Evolutionary conservation across 805 yeast genomes (phyloP), one percentile per base, ranked within the genome.

Genomic region (Helenozyma baotianmanensis): DNA sequence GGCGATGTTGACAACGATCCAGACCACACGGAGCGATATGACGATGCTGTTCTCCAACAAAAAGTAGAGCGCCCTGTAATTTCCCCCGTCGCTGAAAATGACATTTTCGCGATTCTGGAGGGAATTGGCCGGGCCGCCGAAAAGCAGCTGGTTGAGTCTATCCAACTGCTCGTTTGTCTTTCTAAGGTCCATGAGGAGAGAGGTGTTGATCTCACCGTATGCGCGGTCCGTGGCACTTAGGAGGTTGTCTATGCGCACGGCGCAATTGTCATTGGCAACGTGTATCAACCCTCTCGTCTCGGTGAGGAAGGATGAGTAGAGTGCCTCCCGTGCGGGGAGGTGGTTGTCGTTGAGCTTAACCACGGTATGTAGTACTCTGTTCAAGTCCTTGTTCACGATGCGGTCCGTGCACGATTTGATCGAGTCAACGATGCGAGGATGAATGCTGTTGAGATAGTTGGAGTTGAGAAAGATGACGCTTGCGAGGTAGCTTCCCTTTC

Each of bases 141-240:
- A 57, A 12, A 65, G 40, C 15, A 65, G 54, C 4, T 54, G 38
- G 49, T 64, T 57, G 33, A 70, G 45, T 40, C 67, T 60, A 35
- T 75, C 74, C 32, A 69, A 46, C 30, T 61, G 58, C 51, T 78
- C 83, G 35, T 62, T 62, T 4, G 77, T 54, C 36, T 70, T 71
- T 14, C 82, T 61, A 18, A 82, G 59, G 43, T 79, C 80, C 39
- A 82, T 56, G 9, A 86, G 70, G 26, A 81, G 54, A 1, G 87
- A 78, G 0, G 90, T 82, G 51, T 78, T 82, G 33, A 82, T 76
- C 48, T 81, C 89, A 39, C 86, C 82, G 37, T 79, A 73, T 9
- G 82, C 71, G 42, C 89, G 62, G 56, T 82, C 88, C 32, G 82
- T 76, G 23, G 69, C 64, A 11, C 80, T 76, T 28, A 82, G 59